Evolutionary conservation across 495 filamentous ascomycete genomes (phyloP).

Genomic region (Penicillium egyptiacum): DNA sequence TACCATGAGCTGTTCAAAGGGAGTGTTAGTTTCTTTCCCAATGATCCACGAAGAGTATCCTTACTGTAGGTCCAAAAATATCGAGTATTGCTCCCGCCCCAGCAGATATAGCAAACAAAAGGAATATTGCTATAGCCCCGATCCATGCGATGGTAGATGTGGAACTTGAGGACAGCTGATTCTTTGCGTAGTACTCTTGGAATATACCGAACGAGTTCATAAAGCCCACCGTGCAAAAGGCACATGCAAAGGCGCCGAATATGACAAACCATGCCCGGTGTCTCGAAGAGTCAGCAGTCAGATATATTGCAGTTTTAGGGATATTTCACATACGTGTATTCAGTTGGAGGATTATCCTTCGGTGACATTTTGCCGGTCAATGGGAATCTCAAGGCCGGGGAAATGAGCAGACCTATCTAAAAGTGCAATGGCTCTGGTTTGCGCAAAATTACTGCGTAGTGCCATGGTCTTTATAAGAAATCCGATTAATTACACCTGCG

Average conservation of each 20-base stretch:
- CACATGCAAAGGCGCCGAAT: slow-evolving; percentile 28
- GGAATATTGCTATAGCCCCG: slow-evolving; percentile 50
- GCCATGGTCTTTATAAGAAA: background rate
- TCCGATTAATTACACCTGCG: background rate
- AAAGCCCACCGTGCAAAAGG: slow-evolving; percentile 59
- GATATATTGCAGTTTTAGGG: background rate
- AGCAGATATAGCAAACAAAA: slow-evolving; percentile 37
- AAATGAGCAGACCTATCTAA: background rate
- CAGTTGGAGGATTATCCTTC: slow-evolving; percentile 2
- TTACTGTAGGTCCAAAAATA: slow-evolving; percentile 36
- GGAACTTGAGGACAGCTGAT: slow-evolving; percentile 47
- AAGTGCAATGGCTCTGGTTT: background rate
- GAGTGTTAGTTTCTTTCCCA: background rate
- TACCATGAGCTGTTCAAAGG: slow-evolving; percentile 27
- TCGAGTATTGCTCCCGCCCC: slow-evolving; percentile 41
- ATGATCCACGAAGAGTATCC: background rate
- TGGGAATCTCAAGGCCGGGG: background rate
- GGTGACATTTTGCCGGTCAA: background rate
- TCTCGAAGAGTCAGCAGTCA: slow-evolving; percentile 13
- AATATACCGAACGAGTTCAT: slow-evolving; percentile 65
- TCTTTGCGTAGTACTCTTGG: slow-evolving; percentile 56
- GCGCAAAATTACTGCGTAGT: background rate
- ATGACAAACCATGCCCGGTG: slow-evolving; percentile 28
- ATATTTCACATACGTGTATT: slow-evolving; percentile 28
- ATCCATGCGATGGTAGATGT: slow-evolving; percentile 61